phyloP scores from a whole-genome alignment of 1,139 yeast species.

The Wickerhamiella pararugosa region DNA sequence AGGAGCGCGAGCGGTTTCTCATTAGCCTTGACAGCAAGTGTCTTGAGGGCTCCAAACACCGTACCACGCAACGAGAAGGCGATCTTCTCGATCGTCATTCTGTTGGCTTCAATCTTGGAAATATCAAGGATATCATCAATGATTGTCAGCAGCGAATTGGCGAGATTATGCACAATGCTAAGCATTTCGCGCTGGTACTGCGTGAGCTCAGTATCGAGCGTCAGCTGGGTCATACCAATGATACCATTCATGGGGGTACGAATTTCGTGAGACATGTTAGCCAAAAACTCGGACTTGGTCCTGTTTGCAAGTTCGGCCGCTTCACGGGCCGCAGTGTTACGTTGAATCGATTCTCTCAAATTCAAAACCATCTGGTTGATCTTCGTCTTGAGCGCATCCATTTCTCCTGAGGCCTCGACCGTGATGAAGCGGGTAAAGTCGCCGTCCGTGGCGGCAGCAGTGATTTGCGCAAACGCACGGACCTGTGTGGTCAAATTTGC shows the following conservation, averaged over 20 bases:
- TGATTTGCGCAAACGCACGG: constrained; percentile 83
- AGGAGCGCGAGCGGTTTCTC: constrained; percentile 69
- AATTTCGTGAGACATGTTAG: constrained; percentile 84
- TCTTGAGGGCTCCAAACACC: constrained; percentile 75
- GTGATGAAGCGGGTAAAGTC: constrained; percentile 82
- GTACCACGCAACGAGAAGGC: constrained; percentile 76
- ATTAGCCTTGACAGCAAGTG: constrained; percentile 75
- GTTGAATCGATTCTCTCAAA: constrained; percentile 73
- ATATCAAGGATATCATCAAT: constrained; percentile 83
- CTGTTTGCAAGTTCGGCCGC: constrained; percentile 84
- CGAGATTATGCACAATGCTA: constrained; percentile 72
- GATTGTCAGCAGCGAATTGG: constrained; percentile 67
- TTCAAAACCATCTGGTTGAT: constrained; percentile 86
- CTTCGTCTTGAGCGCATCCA: constrained; percentile 84
- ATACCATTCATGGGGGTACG: constrained; percentile 89
- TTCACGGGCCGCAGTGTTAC: constrained; percentile 85
- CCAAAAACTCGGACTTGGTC: constrained; percentile 83
- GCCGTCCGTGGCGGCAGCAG: constrained; percentile 90
- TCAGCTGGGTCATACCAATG: constrained; percentile 81
- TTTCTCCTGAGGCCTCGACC: constrained; percentile 84
- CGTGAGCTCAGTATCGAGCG: constrained; percentile 72
- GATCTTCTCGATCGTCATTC: constrained; percentile 83
- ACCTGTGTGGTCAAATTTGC: constrained; percentile 82
- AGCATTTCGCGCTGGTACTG: constrained; percentile 86
- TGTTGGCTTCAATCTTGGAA: constrained; percentile 79